Percentiles rank a stretch among this genome's conserved stretches.
Evolutionary conservation across 2,329 filamentous ascomycete genomes (phyloP).

Genomic region (Aspergillus neotritici): DNA sequence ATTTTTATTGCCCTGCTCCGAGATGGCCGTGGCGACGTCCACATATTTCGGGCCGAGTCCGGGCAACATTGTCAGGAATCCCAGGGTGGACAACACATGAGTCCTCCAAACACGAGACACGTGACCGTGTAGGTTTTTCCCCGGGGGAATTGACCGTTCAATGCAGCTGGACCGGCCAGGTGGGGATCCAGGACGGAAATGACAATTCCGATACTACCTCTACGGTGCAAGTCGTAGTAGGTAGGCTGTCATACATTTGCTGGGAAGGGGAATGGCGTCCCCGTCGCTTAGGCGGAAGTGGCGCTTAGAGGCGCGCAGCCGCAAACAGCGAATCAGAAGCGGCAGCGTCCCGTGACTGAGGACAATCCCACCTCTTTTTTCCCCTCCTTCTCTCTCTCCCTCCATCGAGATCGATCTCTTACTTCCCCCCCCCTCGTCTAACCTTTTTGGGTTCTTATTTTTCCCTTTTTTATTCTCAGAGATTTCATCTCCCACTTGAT

Average conservation of each 20-base stretch:
- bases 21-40: constrained; percentile 43
- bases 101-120: too few relatives aligned
- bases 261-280: neutral
- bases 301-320: constrained; percentile 16
- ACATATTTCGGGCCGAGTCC: constrained; percentile 35
- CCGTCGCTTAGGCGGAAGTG: constrained; percentile 24
- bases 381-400: constrained; percentile 17
- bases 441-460: constrained; percentile 16
- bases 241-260: too few relatives aligned
- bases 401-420: neutral
- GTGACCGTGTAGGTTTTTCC: too few relatives aligned
- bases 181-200: too few relatives aligned
- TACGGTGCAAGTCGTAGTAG: neutral
- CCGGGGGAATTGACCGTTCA: too few relatives aligned
- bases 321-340: constrained; percentile 17
- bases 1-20: constrained; percentile 41
- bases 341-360: constrained; percentile 15
- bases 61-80: neutral
- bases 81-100: too few relatives aligned
- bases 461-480: constrained; percentile 13
- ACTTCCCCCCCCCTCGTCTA: constrained; percentile 22
- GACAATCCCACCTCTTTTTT: constrained; percentile 21
- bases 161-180: too few relatives aligned
- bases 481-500: constrained; percentile 5
- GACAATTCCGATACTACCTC: too few relatives aligned